Evolutionary conservation across 306 rosid species (phyloP), one percentile per base, ranked within the genome.

Genomic region (Cucumis melo): DNA sequence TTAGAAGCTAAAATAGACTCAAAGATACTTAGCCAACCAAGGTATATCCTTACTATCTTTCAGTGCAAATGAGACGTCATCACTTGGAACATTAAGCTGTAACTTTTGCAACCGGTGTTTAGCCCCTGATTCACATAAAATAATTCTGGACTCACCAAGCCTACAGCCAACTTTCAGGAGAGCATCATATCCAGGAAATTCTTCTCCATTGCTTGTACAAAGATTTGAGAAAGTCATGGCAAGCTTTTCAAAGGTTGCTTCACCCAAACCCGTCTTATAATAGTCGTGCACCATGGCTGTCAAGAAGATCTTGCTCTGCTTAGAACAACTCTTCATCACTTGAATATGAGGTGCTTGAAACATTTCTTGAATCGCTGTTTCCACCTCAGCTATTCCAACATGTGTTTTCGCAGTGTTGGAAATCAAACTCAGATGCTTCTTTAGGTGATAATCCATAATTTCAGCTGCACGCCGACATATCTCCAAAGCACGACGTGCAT

Each of bases 341-440:
- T 93, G 98, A 82, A 93, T 90, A 90, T 93, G 98, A 78, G 98
- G 98, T 73, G 98, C 96, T 86, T 91, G 91, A 83, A 91, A 91
- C 98, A 91, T 94, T 83, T 94, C 97, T 80, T 91, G 97, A 78
- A 91, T 91, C 78, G 98, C 98, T 82, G 89, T 88, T 81, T 91
- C 96, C 54, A 94, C 89, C 48, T 94, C 96, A 51, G 81, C 80
- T 92, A 90, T 90, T 59, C 89, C 83, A 64, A 94, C 93, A 81
- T 83, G 89, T 50, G 80, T 78, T 83, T 86, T 87, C 77, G 86
- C 75, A 41, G 66, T 77, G 64, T 78, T 84, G 36, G 87, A 68
- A 82, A 80, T 81, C 74, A 86, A 78, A 78, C 32, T 74, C 73
- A 77, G 80, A 44, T 44, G 14, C 50, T 83, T 85, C 88, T 91